Evolutionary conservation across 208 protist genomes (phyloP), one percentile per base, ranked within the genome.

Genomic region (Trypanosoma scelopori): DNA sequence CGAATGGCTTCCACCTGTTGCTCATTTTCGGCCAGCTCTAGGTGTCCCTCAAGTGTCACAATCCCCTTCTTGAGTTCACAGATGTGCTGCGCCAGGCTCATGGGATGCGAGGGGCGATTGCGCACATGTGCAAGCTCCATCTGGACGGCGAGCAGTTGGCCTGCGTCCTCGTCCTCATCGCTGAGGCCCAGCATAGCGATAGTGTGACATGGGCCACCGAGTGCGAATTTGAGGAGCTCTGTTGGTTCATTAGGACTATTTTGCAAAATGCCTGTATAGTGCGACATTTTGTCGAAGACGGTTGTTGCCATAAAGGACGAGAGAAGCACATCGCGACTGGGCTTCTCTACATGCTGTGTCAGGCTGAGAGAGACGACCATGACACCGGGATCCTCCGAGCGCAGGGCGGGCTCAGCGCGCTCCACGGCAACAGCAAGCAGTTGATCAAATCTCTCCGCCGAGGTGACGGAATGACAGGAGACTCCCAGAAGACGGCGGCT

Each of bases 221-320:
- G 72, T 39, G 85, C 69, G 55, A 75, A 69, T 25, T 74, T 74
- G 59, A 93, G 91, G 28, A 93, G 62, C 28, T 82, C 77, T 25
- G 85, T 76, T 51, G 82, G 87, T 46, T 93, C 83, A 9, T 55
- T 47, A 1, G 76, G 50, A 48, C 72, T 65, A 20, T 75, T 67
- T 28, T 68, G 63, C 32, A 90, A 69, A 49, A 85, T 74, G 9
- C 58, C 66, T 27, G 65, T 64, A 73, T 89, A 93, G 67, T 90
- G 83, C 41, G 89, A 80, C 23, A 93, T 79, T 0, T 74, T 74
- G 60, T 90, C 84, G 27, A 93, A 93, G 22, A 90, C 82, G 9
- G 87, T 81, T 12, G 84, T 89, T 46, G 74, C 81, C 25, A 85
- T 47, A 20, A 93, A 71, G 28, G 84, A 87, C 22, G 87, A 91